Evolutionary conservation across 192 early-diverging fungal genomes (phyloP).

Genomic region (Irineochytrium annulatum): DNA sequence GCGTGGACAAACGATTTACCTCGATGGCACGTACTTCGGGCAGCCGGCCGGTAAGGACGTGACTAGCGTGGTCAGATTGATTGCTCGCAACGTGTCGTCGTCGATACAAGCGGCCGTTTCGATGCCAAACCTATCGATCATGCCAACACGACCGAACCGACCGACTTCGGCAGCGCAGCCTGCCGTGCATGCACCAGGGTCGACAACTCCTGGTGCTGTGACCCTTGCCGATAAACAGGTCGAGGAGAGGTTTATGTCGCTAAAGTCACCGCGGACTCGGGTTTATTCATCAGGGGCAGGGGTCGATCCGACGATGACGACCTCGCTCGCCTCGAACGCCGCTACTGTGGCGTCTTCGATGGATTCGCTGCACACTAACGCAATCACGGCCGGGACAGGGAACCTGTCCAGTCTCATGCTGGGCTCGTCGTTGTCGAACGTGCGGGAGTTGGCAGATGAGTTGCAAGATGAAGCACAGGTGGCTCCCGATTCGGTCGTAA

Average conservation of each 20-base stretch:
- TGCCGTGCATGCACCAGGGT: neutral
- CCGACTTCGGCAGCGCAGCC: neutral
- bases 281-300: neutral
- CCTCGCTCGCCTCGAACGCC: neutral
- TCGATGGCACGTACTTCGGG: constrained; percentile 72
- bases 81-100: constrained; percentile 7
- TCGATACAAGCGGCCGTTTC: no score
- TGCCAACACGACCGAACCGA: no score
- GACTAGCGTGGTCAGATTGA: constrained; percentile 45
- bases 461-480: constrained; percentile 24
- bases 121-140: no score
- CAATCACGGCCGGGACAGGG: constrained; percentile 3
- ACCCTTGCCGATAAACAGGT: neutral
- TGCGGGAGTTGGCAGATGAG: constrained; percentile 25
- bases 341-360: neutral
- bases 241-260: neutral
- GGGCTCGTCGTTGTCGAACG: constrained; percentile 30
- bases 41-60: constrained; percentile 48
- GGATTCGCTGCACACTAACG: no score
- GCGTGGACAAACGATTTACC: constrained; percentile 75
- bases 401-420: constrained; percentile 16
- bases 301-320: neutral
- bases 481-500: neutral
- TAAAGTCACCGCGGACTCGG: constrained; percentile 12
- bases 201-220: neutral